Evolutionary conservation across 495 filamentous ascomycete species (phyloP).

Genomic region (Talaromyces wortmannii): DNA sequence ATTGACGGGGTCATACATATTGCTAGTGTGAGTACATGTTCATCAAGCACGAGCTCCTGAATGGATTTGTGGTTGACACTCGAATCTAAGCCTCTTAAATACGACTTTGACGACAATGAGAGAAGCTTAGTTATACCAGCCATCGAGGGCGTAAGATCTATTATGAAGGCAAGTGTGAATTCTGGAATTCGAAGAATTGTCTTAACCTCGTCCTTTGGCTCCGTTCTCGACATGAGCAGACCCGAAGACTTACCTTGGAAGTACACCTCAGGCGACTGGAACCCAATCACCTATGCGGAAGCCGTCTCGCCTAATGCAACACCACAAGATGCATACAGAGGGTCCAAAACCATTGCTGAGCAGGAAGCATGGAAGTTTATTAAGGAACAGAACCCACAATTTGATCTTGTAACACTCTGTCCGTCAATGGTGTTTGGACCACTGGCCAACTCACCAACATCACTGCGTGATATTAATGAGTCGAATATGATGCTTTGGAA

Average conservation of each 20-base stretch:
- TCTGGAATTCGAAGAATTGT: not conserved
- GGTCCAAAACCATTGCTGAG: conserved; percentile 1
- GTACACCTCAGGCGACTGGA: conserved; percentile 15
- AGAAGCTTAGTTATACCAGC: not conserved
- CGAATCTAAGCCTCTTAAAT: not conserved
- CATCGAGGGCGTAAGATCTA: not conserved
- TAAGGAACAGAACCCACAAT: not conserved
- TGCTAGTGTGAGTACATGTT: not conserved
- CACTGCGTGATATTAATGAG: conserved; percentile 24
- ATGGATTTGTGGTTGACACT: not conserved
- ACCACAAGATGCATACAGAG: conserved; percentile 34
- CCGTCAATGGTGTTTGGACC: conserved; percentile 36
- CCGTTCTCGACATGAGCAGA: not conserved
- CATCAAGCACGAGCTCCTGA: not conserved
- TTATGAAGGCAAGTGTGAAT: not conserved
- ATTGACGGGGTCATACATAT: conserved; percentile 1
- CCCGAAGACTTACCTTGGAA: not conserved
- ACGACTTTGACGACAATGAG: conserved; percentile 13
- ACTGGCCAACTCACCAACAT: conserved; percentile 23
- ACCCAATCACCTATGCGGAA: conserved; percentile 68
- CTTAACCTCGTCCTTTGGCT: not conserved
- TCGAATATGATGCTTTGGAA: conserved; percentile 23
- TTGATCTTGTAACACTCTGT: not conserved
- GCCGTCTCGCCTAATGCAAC: conserved; percentile 60
- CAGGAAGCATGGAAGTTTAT: not conserved